Evolutionary conservation across 768 basidiomycete species (phyloP), one percentile per base, ranked within the genome.

Genomic region (Collybia mongolica): DNA sequence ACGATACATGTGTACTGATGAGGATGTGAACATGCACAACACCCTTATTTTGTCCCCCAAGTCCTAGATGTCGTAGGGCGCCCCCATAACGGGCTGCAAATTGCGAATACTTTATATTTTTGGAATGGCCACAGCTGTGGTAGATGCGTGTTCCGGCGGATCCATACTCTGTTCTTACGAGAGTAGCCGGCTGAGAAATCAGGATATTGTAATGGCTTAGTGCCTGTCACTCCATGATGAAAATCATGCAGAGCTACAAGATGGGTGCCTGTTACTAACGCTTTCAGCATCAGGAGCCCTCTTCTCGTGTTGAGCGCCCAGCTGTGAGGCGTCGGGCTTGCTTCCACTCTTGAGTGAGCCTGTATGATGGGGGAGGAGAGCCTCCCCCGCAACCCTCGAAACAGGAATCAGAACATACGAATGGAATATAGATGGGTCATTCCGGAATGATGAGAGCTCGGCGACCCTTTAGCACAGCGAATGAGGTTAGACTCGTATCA

Each of bases 401-500:
- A 5, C n/a, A 20, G 19, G 7, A 44, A 43, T 50, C 40, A 51
- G 49, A 51, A 44, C 26, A n/a, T 24, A 44, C 15, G 20, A 19
- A 36, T 23, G 48, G 17, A 20, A 26, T 8, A 24, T 44, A 43
- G 43, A 51, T 45, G 44, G 37, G 32, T 8, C 29, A 36, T 50
- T 20, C 39, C 36, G 37, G n/a, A 51, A 51, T 40, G 51, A 52
- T 46, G 41, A 40, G 12, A 24, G 14, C 19, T 24, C 28, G 44
- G 40, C 44, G 35, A n/a, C 50, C 44, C 51, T 42, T 46, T 15
- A 12, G 32, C 18, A 12, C n/a, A 17, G 41, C 50, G 44, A 45
- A 51, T 28, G 50, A 51, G 29, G 50, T 39, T 51, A 51, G 51
- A 39, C 50, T 44, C 2, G 17, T 48, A 19, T 2, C 38, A 32